phyloP scores from a whole-genome alignment of 192 early-diverging fungal species.

The Linderina pennispora region DNA sequence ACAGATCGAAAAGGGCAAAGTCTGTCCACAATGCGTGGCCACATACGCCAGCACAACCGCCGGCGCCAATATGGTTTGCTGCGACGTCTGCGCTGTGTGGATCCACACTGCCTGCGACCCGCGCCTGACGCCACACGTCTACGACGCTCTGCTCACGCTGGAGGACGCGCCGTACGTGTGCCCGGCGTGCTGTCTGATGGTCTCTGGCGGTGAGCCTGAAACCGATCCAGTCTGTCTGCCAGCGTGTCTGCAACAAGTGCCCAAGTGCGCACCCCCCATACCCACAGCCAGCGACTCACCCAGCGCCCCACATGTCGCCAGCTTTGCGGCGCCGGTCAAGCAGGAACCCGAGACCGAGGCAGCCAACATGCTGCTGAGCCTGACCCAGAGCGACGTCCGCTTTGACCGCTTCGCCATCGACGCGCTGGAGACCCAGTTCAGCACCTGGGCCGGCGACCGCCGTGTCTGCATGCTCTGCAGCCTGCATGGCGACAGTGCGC shows the following conservation, averaged over 20 bases:
- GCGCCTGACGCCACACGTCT: constrained; percentile 42
- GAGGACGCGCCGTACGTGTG: constrained; percentile 55
- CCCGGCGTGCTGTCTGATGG: constrained; percentile 34
- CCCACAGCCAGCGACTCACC: not conserved
- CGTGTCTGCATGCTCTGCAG: constrained; percentile 26
- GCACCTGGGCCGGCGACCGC: constrained; percentile 3
- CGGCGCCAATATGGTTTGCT: constrained; percentile 57
- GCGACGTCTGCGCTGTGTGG: constrained; percentile 55
- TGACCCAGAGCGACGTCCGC: constrained; percentile 38
- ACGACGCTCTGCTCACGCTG: constrained; percentile 51
- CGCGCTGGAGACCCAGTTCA: constrained; percentile 18
- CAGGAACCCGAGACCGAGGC: constrained; percentile 16
- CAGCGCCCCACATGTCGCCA: too few species aligned
- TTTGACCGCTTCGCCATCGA: constrained; percentile 28
- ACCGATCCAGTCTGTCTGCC: not conserved
- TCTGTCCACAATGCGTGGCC: constrained; percentile 53
- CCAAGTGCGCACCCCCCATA: too few species aligned
- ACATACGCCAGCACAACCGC: constrained; percentile 45
- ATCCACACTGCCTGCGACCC: constrained; percentile 54
- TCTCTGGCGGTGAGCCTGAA: too few species aligned
- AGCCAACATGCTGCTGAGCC: constrained; percentile 35
- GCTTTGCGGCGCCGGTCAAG: constrained; percentile 3
- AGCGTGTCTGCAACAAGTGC: too few species aligned
- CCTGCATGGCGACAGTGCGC: constrained; percentile 26
- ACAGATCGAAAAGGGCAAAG: constrained; percentile 45